Base-by-base conservation (phyloP, 768 basidiomycete species). In the Sporobolomyces phaffii region DNA sequence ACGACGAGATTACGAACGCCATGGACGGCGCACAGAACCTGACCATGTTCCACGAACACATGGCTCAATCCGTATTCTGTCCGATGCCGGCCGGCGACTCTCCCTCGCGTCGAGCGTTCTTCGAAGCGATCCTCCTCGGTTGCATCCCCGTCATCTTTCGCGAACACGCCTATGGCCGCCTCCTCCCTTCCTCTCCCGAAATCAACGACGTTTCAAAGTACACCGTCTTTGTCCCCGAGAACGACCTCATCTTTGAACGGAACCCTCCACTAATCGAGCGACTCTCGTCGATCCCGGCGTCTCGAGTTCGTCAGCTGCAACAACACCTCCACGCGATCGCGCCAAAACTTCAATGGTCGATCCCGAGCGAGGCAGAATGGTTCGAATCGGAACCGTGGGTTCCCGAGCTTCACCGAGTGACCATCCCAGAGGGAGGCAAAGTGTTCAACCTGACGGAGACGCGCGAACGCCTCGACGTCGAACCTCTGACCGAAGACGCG, bases 101-200 rank as follows among this genome's bases (percentile, higher is more conserved):
- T 1, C 58, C 65, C 15, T 44, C 65, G 28, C 58, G 65, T 11
- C 50, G 56, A 34, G 65, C 58, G 13, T 60, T 60, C 58, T 66
- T 24, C 54, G 65, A 66, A 34, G 50, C 65, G 24, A 6, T 66
- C 22, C 57, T 66, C 24, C 59, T 66, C 18, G 65, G 65, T 15
- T 66, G 65, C 29, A 66, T 66, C 18, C 65, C 65, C 29, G 65
- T 66, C 38, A 28, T 66, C 33, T 66, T 66, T 33, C 41, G 51
- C 1, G 1, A 48, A 29, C 58, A 50, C 20, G 31, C 59, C 15
- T 66, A 66, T 34, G 44, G 43, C 24, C 41, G 53, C 11, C 26
- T 63, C 17, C 41, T 64, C 48, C 63, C 63, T 33, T 64, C 63
- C 6, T 51, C 56, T 8, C 56, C 63, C 28, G 56, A 50, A 14